A percentile compares a stretch with the other conserved stretches of the same genome.
These are phyloP conservation scores for Fragaria ananassa DNA, from an alignment of 306 rosid genomes.

Conservation along the genomic window DNA sequence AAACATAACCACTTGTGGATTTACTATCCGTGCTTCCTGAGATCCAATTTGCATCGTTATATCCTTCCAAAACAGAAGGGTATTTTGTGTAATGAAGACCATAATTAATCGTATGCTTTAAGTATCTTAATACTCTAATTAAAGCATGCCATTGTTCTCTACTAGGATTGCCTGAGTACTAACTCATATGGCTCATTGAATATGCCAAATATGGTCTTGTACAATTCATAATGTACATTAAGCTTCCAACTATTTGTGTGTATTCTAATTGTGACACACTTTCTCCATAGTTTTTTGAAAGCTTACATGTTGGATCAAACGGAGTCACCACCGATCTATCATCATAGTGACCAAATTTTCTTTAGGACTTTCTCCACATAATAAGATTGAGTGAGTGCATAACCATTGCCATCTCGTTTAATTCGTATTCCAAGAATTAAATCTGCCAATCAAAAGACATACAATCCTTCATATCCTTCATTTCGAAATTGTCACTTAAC, in stretches of 20 bases:
- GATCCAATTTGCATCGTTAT: slow-evolving; percentile 6
- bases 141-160: neutral
- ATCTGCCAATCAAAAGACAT: neutral
- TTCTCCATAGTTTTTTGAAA: neutral
- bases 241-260: neutral
- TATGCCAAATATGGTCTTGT: neutral
- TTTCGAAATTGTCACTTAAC: neutral
- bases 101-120: neutral
- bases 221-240: neutral
- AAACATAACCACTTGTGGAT: neutral
- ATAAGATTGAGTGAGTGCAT: neutral
- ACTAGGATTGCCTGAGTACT: neutral
- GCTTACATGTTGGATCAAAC: neutral
- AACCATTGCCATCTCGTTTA: neutral
- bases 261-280: neutral
- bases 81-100: neutral
- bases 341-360: neutral
- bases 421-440: neutral
- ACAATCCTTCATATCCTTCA: neutral
- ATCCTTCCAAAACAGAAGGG: neutral
- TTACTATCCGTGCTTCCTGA: neutral
- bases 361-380: neutral
- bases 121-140: neutral
- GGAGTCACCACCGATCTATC: neutral
- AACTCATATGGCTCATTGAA: neutral